These are phyloP conservation scores for Iris pallida DNA, from an alignment of 116 monocot genomes.

Conservation along the genomic window DNA sequence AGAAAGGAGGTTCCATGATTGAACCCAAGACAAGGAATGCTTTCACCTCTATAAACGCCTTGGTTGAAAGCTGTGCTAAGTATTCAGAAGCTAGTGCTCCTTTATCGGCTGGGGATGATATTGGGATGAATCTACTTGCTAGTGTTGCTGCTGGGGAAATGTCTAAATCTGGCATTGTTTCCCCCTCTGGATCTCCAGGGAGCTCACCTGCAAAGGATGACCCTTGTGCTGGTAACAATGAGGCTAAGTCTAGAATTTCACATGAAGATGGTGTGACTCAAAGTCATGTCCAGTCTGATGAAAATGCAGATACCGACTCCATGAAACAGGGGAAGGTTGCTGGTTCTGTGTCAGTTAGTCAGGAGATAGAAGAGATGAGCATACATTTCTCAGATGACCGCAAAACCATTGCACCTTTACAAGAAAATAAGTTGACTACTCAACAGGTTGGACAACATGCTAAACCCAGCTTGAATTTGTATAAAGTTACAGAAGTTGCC, in stretches of 20 bases:
- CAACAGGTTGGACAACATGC: slow-evolving; percentile 17
- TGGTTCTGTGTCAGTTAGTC: slow-evolving; percentile 11
- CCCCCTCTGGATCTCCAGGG: slow-evolving; percentile 40
- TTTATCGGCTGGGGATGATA: slow-evolving; percentile 48
- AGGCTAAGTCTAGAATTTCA: slow-evolving; percentile 18
- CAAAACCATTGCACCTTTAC: slow-evolving; percentile 6
- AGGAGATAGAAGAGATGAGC: slow-evolving; percentile 14
- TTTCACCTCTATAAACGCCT: slow-evolving; percentile 47
- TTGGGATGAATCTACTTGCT: slow-evolving; percentile 70
- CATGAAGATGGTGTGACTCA: slow-evolving; percentile 7
- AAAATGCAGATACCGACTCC: slow-evolving; percentile 18
- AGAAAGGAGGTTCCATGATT: slow-evolving; percentile 17
- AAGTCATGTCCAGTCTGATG: slow-evolving; percentile 6
- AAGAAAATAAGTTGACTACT: slow-evolving; percentile 26
- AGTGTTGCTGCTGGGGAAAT: slow-evolving; percentile 91
- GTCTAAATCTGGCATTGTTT: slow-evolving; percentile 48
- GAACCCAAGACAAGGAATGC: slow-evolving; percentile 34
- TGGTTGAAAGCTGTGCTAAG: slow-evolving; percentile 54
- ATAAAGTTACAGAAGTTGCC: slow-evolving; percentile 3
- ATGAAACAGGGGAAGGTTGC: slow-evolving; percentile 24
- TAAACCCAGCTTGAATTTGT: slow-evolving; percentile 6
- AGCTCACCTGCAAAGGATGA: slow-evolving; percentile 28
- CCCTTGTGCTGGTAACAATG: slow-evolving; percentile 17
- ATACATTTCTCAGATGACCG: slow-evolving; percentile 12
- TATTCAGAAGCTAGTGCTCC: slow-evolving; percentile 39